phyloP scores from a whole-genome alignment of 148 eudicot species.

The Spergularia bocconei region DNA sequence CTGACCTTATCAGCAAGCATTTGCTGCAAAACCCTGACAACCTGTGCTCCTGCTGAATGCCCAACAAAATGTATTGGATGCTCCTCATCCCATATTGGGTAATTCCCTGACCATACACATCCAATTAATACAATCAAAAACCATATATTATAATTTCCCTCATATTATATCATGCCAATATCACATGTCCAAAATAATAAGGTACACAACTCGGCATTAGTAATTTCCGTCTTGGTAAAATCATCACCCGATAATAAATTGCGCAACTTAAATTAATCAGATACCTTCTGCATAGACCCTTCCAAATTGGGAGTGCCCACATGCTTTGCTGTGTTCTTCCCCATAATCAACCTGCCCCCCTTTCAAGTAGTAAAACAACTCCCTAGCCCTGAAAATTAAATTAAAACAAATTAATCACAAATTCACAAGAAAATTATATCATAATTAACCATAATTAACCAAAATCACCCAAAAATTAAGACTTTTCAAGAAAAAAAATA shows the following conservation, averaged over 20 bases:
- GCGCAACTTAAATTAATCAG: background rate
- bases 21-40: conserved; percentile 86
- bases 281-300: conserved; percentile 74
- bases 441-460: background rate
- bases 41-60: conserved; percentile 96
- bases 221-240: too few species aligned
- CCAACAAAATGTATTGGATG: conserved; percentile 96
- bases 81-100: conserved; percentile 90
- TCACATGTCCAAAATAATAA: background rate
- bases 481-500: background rate
- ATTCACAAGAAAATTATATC: background rate
- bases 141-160: background rate
- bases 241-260: background rate
- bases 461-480: background rate
- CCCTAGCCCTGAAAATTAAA: conserved; percentile 65
- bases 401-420: conserved; percentile 4
- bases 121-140: background rate
- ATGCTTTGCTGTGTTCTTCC: conserved; percentile 87
- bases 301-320: conserved; percentile 87
- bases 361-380: conserved; percentile 91
- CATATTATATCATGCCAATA: background rate
- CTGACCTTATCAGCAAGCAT: conserved; percentile 90
- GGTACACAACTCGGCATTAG: too few species aligned
- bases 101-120: conserved; percentile 49
- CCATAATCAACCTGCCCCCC: conserved; percentile 98